Conservation (phyloP, 441 rosid species). For the Manihot esculenta region DNA sequence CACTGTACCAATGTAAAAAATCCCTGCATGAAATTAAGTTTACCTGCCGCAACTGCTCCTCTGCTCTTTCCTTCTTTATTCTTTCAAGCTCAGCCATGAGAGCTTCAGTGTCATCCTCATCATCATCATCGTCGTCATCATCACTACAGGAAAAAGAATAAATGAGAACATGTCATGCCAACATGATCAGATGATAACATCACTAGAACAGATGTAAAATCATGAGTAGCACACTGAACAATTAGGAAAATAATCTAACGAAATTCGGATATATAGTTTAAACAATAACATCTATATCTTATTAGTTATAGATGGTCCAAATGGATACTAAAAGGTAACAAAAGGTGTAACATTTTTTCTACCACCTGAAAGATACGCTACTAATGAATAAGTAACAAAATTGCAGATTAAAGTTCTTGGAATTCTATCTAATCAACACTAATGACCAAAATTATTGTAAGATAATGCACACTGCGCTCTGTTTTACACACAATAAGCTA, state of each 20-base stretch:
- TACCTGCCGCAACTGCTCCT: slow-evolving; percentile 89
- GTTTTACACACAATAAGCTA: background rate
- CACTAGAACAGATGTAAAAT: background rate
- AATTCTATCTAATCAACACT: background rate
- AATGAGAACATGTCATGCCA: slow-evolving; percentile 5
- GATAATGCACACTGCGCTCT: background rate
- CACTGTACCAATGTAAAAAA: background rate
- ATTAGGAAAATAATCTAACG: background rate
- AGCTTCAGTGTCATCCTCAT: slow-evolving; percentile 91
- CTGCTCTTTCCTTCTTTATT: slow-evolving; percentile 94
- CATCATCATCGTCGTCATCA: slow-evolving; percentile 56
- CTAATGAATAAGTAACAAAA: background rate
- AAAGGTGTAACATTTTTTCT: background rate
- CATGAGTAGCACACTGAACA: background rate
- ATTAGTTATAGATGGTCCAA: background rate
- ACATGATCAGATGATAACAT: background rate
- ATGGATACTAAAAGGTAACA: background rate
- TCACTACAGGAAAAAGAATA: slow-evolving; percentile 23
- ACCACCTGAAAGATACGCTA: background rate
- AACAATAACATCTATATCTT: background rate
- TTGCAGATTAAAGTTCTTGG: background rate
- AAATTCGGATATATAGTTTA: background rate
- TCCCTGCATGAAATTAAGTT: slow-evolving; percentile 12
- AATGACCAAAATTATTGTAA: background rate
- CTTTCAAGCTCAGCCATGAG: slow-evolving; percentile 93